Evolutionary conservation across 495 filamentous ascomycete species (phyloP), one percentile per base, ranked within the genome.

Genomic region (Daldinia bambusicola): DNA sequence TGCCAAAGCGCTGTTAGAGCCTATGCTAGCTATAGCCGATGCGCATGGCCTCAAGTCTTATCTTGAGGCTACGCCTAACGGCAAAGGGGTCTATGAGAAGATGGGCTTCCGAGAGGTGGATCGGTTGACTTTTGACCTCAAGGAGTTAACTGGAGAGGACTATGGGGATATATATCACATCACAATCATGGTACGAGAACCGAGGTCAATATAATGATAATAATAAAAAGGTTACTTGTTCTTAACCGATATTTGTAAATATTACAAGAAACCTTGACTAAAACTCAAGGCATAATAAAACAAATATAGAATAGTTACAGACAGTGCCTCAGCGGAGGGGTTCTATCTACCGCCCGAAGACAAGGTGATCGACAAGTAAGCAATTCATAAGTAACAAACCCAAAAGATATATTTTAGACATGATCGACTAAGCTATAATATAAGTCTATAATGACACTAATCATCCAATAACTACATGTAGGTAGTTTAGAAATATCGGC

Each of bases 21-120:
- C 67, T 12, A 75, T 78, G 61, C 53, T 81, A 6, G 67, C 64
- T 6, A 67, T 80, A 8, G 71, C 79, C 6, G 77, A 80, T 38
- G 45, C 63, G 12, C 58, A 66, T 2, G 73, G 71, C 14, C 63
- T 78, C 20, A 73, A 63, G 37, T 50, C 58, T 6, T 82, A 77
- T 58, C 55, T 80, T 1, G 77, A 81, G 64, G 78, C 80, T 14
- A 80, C 77, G 7, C 70, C 74, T 6, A 51, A 63, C 4, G 80
- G 77, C 9, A 72, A 72, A 26, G 65, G 72, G 4, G 31, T 82
- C 1, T 82, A 82, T 61, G 72, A 71, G 53, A 81, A 74, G 26
- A 57, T 75, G 26, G 80, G 80, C 18, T 86, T 81, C 75, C 60
- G 61, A 55, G 64, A 67, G 32, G 71, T 80, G 8, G 79, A 81